Percentiles rank a stretch among this genome's conserved stretches.
Evolutionary conservation across 2,329 filamentous ascomycete species (phyloP).

Genomic region (Pseudopithomyces maydicus): DNA sequence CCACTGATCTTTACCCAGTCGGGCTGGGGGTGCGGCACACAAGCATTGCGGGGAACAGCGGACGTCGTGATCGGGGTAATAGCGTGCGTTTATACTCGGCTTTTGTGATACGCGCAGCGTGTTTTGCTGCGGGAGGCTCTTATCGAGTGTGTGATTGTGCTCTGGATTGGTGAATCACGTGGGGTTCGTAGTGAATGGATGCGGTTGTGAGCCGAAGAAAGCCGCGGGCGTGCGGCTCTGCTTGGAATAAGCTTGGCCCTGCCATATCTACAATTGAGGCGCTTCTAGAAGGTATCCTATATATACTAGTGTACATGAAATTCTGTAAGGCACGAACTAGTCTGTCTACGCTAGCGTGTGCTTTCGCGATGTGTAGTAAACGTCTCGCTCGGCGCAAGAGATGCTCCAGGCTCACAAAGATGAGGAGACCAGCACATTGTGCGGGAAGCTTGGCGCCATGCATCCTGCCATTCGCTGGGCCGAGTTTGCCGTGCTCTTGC

Average conservation of each 20-base stretch:
- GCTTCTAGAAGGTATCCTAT: slow-evolving; percentile 18
- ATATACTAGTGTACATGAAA: background rate
- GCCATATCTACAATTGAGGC: slow-evolving; percentile 9
- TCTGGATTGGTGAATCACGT: background rate
- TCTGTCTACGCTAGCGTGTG: background rate
- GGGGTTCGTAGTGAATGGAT: background rate
- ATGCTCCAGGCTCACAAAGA: background rate
- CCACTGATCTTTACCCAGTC: slow-evolving; percentile 25
- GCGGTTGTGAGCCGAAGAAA: slow-evolving; percentile 21
- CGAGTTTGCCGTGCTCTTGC: background rate
- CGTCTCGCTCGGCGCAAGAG: background rate
- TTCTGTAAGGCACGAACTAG: slow-evolving; percentile 2
- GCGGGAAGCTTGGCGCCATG: background rate
- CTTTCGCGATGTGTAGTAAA: background rate
- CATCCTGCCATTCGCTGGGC: background rate
- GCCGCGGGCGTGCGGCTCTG: slow-evolving; percentile 24
- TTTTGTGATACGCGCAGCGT: background rate
- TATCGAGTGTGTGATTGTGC: background rate
- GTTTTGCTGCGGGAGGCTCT: background rate
- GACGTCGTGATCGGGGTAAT: background rate
- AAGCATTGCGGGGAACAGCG: background rate
- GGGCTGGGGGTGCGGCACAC: background rate
- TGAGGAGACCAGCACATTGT: background rate
- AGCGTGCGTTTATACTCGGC: background rate
- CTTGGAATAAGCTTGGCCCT: background rate